Evolutionary conservation across 2,329 filamentous ascomycete genomes (phyloP).

Genomic region (Fusarium sp.): DNA sequence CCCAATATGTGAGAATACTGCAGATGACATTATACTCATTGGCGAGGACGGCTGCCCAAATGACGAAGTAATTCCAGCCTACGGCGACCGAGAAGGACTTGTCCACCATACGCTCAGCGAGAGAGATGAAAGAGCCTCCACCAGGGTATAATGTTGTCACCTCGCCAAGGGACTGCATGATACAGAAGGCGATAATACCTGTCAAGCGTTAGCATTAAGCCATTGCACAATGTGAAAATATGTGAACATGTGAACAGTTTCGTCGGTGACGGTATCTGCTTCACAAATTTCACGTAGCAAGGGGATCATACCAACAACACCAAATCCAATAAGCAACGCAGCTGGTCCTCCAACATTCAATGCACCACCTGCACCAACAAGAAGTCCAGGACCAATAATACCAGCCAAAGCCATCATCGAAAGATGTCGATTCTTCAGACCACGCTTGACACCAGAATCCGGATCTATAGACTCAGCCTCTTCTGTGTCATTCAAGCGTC

Average conservation of each 20-base stretch:
- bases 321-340: conserved; percentile 79
- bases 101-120: conserved; percentile 78
- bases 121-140: conserved; percentile 77
- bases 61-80: conserved; percentile 79
- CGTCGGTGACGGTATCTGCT: background rate
- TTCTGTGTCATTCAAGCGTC: conserved; percentile 31
- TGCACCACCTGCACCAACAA: conserved; percentile 78
- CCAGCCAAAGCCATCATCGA: conserved; percentile 74
- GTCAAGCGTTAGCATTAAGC: conserved; percentile 29
- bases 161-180: conserved; percentile 82
- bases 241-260: background rate
- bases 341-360: conserved; percentile 77
- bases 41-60: conserved; percentile 74
- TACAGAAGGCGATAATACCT: conserved; percentile 71
- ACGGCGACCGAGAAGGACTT: conserved; percentile 76
- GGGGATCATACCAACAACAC: conserved; percentile 66
- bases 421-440: conserved; percentile 75
- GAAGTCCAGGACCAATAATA: conserved; percentile 76
- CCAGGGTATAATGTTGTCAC: conserved; percentile 79
- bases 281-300: background rate
- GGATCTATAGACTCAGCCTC: conserved; percentile 65
- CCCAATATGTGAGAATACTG: conserved; percentile 76
- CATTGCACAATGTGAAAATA: background rate
- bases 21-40: conserved; percentile 79
- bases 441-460: conserved; percentile 74